Evolutionary conservation across 179 eudicot genomes (phyloP), one percentile per base, ranked within the genome.

Genomic region (Camellia oleifera): DNA sequence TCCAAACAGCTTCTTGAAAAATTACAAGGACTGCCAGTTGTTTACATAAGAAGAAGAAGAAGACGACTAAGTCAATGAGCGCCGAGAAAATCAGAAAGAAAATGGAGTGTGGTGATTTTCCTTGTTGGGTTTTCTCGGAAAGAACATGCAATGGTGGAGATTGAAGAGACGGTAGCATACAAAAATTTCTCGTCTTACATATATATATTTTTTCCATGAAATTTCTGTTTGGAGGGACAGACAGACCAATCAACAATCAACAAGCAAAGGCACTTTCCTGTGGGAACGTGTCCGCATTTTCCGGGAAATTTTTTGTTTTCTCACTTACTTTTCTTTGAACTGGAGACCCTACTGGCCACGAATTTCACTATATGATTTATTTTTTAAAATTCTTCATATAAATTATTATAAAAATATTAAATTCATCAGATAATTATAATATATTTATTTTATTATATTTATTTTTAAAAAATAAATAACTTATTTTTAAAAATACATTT

Each of bases 171-270:
- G 32, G 32, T 32, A 1, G 32, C 32, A 32, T 32, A 32, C 32
- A 32, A 32, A 32, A 32, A 32, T 32, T 32, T 32, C 32, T 32
- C 32, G 32, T 32, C 32, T 32, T 32, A 32, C 32, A 32, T 32
- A 32, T 32, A 46, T 6, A 46, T 70, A n/a, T n/a, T 3, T 50
- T 32, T 73, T 56, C 63, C 45, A 10, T 8, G 63, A 53, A 42
- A 14, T 53, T 56, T 73, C 46, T 23, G 15, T 23, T 73, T 3
- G 8, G 9, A 32, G 74, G 57, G 18, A 32, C 32, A 32, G 32
- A 32, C 54, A 48, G 26, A n/a, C 48, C 63, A 73, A 20, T 72
- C 60, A 72, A 72, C 7, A 70, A 70, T 72, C 60, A 72, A 72
- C 7, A 70, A 70, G 74, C 32, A 2, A 70, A 6, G 8, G 26